A percentile compares a stretch with the other conserved stretches of the same genome.
Conservation (phyloP, 805 yeast genomes). For the Candida maris region DNA sequence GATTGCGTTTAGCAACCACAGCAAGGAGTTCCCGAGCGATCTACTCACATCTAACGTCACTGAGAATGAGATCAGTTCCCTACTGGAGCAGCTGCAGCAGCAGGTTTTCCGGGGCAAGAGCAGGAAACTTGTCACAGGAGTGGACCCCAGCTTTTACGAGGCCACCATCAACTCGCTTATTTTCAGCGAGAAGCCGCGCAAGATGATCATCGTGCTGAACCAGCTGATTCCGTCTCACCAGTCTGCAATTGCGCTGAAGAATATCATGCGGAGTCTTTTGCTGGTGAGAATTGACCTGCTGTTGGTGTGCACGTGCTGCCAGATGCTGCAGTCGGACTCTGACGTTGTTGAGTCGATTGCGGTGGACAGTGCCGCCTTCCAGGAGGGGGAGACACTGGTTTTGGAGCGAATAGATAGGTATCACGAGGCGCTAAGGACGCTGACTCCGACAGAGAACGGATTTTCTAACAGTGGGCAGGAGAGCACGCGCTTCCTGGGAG, state of each 20-base stretch:
- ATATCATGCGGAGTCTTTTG: conserved; percentile 27
- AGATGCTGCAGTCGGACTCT: conserved; percentile 10
- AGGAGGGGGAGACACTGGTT: conserved; percentile 8
- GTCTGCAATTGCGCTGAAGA: conserved; percentile 25
- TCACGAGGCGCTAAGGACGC: conserved; percentile 6
- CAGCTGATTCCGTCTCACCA: conserved; percentile 19
- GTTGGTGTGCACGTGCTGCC: conserved; percentile 22
- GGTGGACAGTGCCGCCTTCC: conserved; percentile 7
- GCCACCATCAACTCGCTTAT: conserved; percentile 24
- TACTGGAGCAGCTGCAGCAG: conserved; percentile 5
- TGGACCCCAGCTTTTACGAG: conserved; percentile 28
- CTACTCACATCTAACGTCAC: conserved; percentile 26
- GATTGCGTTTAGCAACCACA: conserved; percentile 24
- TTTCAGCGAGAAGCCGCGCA: conserved; percentile 24
- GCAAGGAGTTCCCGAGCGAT: conserved; percentile 21
- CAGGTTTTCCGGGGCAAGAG: conserved; percentile 2
- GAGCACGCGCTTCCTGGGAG: not conserved
- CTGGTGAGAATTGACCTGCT: conserved; percentile 28
- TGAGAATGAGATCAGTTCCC: conserved; percentile 22
- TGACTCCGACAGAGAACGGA: conserved; percentile 12
- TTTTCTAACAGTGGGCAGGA: not conserved
- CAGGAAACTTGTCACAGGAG: conserved; percentile 21
- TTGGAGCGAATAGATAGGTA: conserved; percentile 17
- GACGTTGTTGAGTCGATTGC: conserved; percentile 13
- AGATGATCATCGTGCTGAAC: conserved; percentile 28